Evolutionary conservation across 768 basidiomycete genomes (phyloP), one percentile per base, ranked within the genome.

Genomic region (Amanita exitialis): DNA sequence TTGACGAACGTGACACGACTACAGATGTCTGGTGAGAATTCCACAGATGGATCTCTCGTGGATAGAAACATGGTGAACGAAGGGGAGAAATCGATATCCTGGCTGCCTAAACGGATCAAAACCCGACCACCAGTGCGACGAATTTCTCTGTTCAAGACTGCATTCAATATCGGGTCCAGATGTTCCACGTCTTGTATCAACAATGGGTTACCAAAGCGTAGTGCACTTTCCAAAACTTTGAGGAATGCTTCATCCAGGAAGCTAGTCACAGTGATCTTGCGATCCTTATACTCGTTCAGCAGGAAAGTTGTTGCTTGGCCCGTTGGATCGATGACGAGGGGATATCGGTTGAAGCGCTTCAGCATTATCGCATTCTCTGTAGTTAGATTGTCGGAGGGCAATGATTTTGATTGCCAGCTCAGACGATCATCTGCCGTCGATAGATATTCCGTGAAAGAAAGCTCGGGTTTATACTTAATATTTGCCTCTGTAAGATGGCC

Each of bases 361-460:
- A 99, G 80, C 92, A 98, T 98, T 67, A 98, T 93, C n/a, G 96
- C 96, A 62, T 99, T 99, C 70, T 98, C 96, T 1, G 90, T 91
- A 57, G 92, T 97, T 41, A 99, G 73, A 55, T 89, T 93, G 66
- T 99, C 94, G 4, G 91, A 83, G 1, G 96, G 96, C n/a, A 98
- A 74, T 0, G 90, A 86, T 61, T 92, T 93, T 27, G 91, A 87
- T 66, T 95, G 92, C 96, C 94, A 99, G 59, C 77, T 82, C 55
- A 96, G 77, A 38, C 95, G 87, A 61, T 98, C 91, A 61, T 98
- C 96, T 1, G 94, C 93, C 2, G 95, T 94, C 4, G 96, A 97
- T 34, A 98, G 78, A 65, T 95, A 99, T 61, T 99, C 96, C 0
- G 91, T 83, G 58, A 97, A 79, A 0, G 92, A 90, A 4, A 98